Evolutionary conservation across 805 yeast genomes (phyloP), one percentile per base, ranked within the genome.

Genomic region (Yamadazyma sp.): DNA sequence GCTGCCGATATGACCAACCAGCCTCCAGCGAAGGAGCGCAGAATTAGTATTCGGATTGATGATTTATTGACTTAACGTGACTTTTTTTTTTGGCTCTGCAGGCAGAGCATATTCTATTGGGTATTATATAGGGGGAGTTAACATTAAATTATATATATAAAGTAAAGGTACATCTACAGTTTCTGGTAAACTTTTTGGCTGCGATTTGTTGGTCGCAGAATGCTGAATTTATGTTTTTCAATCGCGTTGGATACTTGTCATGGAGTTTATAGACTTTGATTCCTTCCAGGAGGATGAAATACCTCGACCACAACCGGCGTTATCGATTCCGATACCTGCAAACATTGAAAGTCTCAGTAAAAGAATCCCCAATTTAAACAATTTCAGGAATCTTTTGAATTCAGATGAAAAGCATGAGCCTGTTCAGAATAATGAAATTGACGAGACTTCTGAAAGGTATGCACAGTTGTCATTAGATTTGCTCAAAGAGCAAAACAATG

Each of bases 401-500:
- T 51, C 48, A 5, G 45, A 36, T 18, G 41, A 35, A 11, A 31
- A 32, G 13, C 11, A 35, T 15, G 35, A 24, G 3, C 23, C 32
- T 5, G 21, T 17, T 21, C 7, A 14, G 6, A n/a, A 8, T 20
- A n/a, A 8, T 20, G 35, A 32, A 20, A n/a, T 24, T 8, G 33
- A 35, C 20, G 28, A 28, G 16, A 35, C 55, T 19, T 76, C 80
- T 2, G 68, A 67, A 35, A 70, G 68, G 40, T 77, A 77, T 47
- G 83, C 82, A 0, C 47, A 60, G 31, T 42, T 67, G 23, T 71
- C 82, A 0, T 47, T 77, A 28, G 60, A 59, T 14, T 50, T 76
- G 42, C 50, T 65, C 12, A 17, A 51, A 54, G n/a, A 44, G 16
- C 18, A 31, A 13, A 10, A 27, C 11, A 33, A 28, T 13, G 11